Evolutionary conservation across 441 rosid genomes (phyloP).

Genomic region (Populus tomentosa): DNA sequence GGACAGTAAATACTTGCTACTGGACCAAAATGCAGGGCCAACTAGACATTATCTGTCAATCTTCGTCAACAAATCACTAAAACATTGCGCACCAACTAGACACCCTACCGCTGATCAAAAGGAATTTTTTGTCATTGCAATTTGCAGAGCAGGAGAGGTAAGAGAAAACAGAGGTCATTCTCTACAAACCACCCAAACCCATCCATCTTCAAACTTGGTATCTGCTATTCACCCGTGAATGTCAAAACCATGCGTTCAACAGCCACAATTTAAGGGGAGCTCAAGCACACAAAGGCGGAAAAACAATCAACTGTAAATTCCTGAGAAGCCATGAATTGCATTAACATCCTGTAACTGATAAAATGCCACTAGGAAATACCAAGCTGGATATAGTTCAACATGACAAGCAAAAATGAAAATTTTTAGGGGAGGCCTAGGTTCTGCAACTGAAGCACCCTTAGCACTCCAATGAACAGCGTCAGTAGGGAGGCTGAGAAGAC

Average conservation of each 20-base stretch:
- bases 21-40: neutral
- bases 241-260: neutral
- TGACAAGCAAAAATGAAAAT: neutral
- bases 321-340: neutral
- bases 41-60: too few relatives aligned
- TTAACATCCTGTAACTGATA: neutral
- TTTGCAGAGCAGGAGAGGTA: neutral
- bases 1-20: too few relatives aligned
- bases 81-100: neutral
- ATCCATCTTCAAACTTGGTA: neutral
- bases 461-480: neutral
- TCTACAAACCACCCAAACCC: neutral
- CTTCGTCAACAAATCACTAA: neutral
- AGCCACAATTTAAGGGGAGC: slow-evolving; percentile 46
- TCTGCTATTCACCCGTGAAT: neutral
- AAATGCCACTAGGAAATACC: neutral
- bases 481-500: neutral
- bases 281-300: slow-evolving; percentile 1
- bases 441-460: neutral
- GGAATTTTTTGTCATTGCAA: neutral
- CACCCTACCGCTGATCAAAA: neutral
- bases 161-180: neutral
- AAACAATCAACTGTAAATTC: neutral
- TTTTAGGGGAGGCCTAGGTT: neutral
- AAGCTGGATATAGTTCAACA: neutral